phyloP scores from a whole-genome alignment of 1,284 basidiomycete genomes.

The Leucoagaricus sp. region DNA sequence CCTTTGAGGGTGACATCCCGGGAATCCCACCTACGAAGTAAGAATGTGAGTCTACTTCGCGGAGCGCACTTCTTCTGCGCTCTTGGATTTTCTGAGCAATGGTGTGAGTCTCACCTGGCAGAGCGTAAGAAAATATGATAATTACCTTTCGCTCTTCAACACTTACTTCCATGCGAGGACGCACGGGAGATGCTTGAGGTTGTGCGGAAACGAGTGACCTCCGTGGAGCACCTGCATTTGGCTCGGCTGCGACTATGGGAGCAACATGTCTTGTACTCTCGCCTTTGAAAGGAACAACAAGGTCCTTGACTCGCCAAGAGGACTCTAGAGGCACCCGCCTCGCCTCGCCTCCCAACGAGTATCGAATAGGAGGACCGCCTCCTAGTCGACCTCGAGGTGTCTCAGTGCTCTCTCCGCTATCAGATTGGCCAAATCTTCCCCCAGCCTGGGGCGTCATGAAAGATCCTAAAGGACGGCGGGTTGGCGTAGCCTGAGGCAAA shows the following conservation, averaged over 20 bases:
- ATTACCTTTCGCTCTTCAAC: slow-evolving; percentile 50
- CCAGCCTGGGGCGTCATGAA: slow-evolving; percentile 58
- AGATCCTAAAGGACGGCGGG: slow-evolving; percentile 32
- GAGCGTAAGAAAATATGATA: not conserved
- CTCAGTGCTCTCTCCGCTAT: slow-evolving; percentile 10
- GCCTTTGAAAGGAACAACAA: slow-evolving; percentile 41
- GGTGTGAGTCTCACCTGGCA: not conserved
- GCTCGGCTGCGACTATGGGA: not conserved
- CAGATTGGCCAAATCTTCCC: slow-evolving; percentile 7
- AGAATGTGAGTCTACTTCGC: slow-evolving; percentile 42
- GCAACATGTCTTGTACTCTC: not conserved
- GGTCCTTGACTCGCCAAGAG: slow-evolving; percentile 56
- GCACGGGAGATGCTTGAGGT: slow-evolving; percentile 12
- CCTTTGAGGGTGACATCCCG: slow-evolving; percentile 39
- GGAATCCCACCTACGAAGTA: slow-evolving; percentile 56
- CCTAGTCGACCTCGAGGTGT: slow-evolving; percentile 4
- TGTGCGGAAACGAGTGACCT: not conserved
- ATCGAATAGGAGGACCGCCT: slow-evolving; percentile 23
- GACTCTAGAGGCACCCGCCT: slow-evolving; percentile 48
- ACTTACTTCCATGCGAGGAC: slow-evolving; percentile 28
- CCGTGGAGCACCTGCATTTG: slow-evolving; percentile 4
- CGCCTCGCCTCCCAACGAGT: slow-evolving; percentile 43
- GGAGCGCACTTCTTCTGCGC: slow-evolving; percentile 55
- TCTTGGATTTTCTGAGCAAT: slow-evolving; percentile 49
- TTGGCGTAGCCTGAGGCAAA: slow-evolving; percentile 25